Evolutionary conservation across 2,329 filamentous ascomycete genomes (phyloP), one percentile per base, ranked within the genome.

Genomic region (Sclerotinia nivalis): DNA sequence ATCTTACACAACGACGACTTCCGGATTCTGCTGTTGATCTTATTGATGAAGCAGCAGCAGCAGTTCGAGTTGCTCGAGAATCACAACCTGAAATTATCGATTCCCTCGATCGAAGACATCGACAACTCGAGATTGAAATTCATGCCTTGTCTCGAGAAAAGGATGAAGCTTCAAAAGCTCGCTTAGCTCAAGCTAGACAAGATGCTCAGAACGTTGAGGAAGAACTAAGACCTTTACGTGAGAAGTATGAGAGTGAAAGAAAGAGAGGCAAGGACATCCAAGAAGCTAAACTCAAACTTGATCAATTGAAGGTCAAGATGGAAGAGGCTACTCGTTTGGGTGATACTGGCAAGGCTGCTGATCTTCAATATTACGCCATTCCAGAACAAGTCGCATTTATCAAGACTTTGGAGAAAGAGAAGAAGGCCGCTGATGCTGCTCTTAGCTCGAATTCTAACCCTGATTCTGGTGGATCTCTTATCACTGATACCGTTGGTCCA

Each of bases 11-110:
- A 64, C 88, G 96, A 75, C 89, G 96, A 78, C 88, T 99, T 73
- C 96, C 96, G 3, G 96, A 99, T 80, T 99, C 96, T 4, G 96
- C 96, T 31, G 96, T 99, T 71, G 96, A 99, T 79, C 84, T 99
- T 61, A 92, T 99, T 71, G 96, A 99, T 77, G 96, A 99, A 80
- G 96, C 96, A 50, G 94, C 96, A 0, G 95, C 96, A 1, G 96
- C 96, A n/a, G 96, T 99, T 71, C 88, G 93, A 69, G 96, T 99
- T 37, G 93, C 94, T 47, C 89, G 96, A 75, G 96, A 99, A 82
- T 99, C 96, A 1, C 94, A 98, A 77, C 96, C 96, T 3, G 96
- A 99, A 82, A 90, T 94, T 45, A 91, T 99, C 66, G 96, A 99
- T 82, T 97, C 93, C 66, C 87, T 99, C 67, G 96, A 99, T 82